Evolutionary conservation across 768 basidiomycete species (phyloP).

Genomic region (Mycena olivaceomarginata): DNA sequence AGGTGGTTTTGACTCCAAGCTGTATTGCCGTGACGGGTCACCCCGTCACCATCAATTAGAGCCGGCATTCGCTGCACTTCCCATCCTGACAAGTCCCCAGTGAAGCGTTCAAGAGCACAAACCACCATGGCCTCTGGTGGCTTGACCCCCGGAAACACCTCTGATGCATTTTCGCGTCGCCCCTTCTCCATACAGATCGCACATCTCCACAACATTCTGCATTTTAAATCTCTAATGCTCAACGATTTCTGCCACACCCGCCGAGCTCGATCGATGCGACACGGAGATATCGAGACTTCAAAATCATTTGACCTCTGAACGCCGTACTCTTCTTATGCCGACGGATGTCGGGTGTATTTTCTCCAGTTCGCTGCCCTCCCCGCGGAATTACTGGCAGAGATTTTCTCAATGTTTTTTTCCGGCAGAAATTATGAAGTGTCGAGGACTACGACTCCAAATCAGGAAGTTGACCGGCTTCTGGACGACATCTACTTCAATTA

Average conservation of each 20-base stretch:
- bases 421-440: not conserved
- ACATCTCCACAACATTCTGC: not conserved
- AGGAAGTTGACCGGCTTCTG: not conserved
- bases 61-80: too few relatives aligned
- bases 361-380: constrained; percentile 5
- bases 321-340: not conserved
- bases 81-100: too few relatives aligned
- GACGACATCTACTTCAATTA: not conserved
- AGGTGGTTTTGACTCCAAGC: too few relatives aligned
- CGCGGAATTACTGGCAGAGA: not conserved
- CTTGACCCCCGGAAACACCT: too few relatives aligned
- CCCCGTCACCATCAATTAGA: too few relatives aligned
- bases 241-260: not conserved
- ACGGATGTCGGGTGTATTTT: not conserved
- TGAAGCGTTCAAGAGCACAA: too few relatives aligned
- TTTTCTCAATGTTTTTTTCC: not conserved
- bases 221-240: too few relatives aligned
- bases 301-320: not conserved
- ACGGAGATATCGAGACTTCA: not conserved
- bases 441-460: not conserved
- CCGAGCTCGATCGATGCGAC: not conserved
- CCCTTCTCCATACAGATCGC: not conserved
- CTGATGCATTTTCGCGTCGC: not conserved
- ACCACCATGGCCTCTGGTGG: too few relatives aligned
- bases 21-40: too few relatives aligned